A percentile compares a stretch with the other conserved stretches of the same genome.
These are phyloP conservation scores for Sarcocystis neurona DNA, from an alignment of 169 alveolate genomes.

Conservation along the genomic window DNA sequence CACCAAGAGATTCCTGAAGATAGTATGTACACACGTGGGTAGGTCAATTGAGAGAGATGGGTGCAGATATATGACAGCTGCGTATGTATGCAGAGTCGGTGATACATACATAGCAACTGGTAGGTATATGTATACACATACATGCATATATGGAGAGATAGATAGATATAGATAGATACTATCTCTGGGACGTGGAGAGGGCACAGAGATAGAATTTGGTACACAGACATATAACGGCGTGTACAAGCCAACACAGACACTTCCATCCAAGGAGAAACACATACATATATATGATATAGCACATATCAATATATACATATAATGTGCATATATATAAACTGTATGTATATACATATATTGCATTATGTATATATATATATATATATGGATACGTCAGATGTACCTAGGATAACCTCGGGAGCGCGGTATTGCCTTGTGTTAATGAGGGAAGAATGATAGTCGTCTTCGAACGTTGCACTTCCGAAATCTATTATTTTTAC, in stretches of 20 bases:
- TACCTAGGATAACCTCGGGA: constrained; percentile 96
- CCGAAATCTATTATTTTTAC: constrained; percentile 98
- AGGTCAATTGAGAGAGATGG: too few relatives aligned
- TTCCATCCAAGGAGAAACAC: background rate
- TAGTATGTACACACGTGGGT: too few relatives aligned
- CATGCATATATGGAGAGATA: background rate
- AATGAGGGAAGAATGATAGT: constrained; percentile 94
- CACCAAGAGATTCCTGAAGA: too few relatives aligned
- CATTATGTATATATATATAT: background rate
- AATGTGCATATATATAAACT: background rate
- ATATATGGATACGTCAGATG: background rate
- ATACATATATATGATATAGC: background rate
- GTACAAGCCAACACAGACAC: background rate
- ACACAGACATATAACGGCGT: too few relatives aligned
- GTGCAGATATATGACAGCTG: too few relatives aligned
- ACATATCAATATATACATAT: background rate
- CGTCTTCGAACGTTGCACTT: constrained; percentile 95
- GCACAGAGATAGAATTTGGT: too few relatives aligned
- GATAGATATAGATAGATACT: background rate
- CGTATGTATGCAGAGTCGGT: too few relatives aligned
- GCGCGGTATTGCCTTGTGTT: constrained; percentile 98
- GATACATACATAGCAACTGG: too few relatives aligned
- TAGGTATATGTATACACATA: background rate
- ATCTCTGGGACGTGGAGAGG: too few relatives aligned
- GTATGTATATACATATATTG: background rate